phyloP scores from a whole-genome alignment of 768 basidiomycete genomes.

The Fomitopsis pulvina region DNA sequence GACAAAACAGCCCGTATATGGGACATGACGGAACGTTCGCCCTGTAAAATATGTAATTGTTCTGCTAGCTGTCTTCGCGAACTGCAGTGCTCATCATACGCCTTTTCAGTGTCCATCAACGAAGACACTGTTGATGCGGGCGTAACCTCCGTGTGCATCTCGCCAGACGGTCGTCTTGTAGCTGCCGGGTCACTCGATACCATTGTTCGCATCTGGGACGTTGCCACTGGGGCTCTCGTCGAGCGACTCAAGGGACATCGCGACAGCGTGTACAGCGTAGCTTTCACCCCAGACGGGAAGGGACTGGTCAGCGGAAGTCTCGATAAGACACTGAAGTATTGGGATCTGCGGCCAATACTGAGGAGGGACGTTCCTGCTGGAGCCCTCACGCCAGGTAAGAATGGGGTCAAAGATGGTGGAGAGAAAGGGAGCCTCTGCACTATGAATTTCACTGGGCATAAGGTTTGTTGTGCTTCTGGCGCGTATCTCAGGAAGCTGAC shows the following conservation, averaged over 20 bases:
- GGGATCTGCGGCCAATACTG: slow-evolving; percentile 42
- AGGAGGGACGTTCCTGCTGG: slow-evolving; percentile 5
- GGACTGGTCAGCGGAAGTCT: slow-evolving; percentile 83
- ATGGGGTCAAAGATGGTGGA: slow-evolving; percentile 21
- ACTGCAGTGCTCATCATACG: neutral
- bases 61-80: neutral
- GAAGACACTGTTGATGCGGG: slow-evolving; percentile 53
- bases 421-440: slow-evolving; percentile 53
- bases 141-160: slow-evolving; percentile 54
- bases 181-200: slow-evolving; percentile 56
- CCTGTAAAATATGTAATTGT: slow-evolving; percentile 29
- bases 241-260: slow-evolving; percentile 55
- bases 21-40: slow-evolving; percentile 44
- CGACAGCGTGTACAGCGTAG: slow-evolving; percentile 62
- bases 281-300: slow-evolving; percentile 89
- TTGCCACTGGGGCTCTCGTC: slow-evolving; percentile 44
- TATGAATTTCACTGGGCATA: slow-evolving; percentile 88
- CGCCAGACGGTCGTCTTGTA: slow-evolving; percentile 51
- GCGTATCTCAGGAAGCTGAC: neutral
- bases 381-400: slow-evolving; percentile 23
- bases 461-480: slow-evolving; percentile 33
- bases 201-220: slow-evolving; percentile 72
- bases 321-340: slow-evolving; percentile 59
- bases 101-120: slow-evolving; percentile 32
- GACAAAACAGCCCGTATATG: slow-evolving; percentile 60